phyloP scores from a whole-genome alignment of 2,329 filamentous ascomycete species.

The Aureobasidium mangrovei region DNA sequence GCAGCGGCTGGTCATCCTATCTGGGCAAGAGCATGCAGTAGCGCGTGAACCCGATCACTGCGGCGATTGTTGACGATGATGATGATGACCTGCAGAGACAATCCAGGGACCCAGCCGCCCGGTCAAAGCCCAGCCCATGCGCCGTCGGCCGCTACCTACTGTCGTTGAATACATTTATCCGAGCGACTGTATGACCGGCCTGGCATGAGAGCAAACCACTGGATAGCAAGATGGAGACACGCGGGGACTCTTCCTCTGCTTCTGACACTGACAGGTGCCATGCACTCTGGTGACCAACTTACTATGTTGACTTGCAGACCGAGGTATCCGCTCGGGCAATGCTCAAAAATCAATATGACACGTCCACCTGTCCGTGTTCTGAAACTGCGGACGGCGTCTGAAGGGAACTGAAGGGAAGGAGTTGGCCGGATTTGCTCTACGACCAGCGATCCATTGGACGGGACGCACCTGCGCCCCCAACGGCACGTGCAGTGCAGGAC shows the following conservation, averaged over 20 bases:
- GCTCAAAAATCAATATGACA: slow-evolving; percentile 10
- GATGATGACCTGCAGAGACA: slow-evolving; percentile 14
- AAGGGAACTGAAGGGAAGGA: neutral
- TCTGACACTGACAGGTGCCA: neutral
- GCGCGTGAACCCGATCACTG: slow-evolving; percentile 9
- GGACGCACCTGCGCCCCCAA: neutral
- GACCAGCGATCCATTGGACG: slow-evolving; percentile 1
- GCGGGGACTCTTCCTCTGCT: neutral
- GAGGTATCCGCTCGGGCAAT: neutral
- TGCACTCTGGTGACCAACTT: neutral
- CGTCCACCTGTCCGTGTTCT: slow-evolving; percentile 12
- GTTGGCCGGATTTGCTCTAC: neutral
- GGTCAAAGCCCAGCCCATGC: slow-evolving; percentile 7
- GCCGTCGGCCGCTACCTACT: neutral
- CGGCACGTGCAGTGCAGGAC: slow-evolving; percentile 4
- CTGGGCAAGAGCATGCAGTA: slow-evolving; percentile 13
- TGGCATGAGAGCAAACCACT: neutral
- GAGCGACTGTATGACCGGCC: no score
- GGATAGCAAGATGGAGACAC: neutral
- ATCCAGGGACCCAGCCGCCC: slow-evolving; percentile 12
- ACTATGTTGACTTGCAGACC: neutral
- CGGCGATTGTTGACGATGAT: slow-evolving; percentile 1
- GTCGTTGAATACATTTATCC: no score
- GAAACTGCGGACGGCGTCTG: slow-evolving; percentile 11
- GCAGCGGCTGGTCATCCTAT: neutral